Base-by-base conservation (phyloP, 177 flowering plant genomes). In the Vitis hybrid region DNA sequence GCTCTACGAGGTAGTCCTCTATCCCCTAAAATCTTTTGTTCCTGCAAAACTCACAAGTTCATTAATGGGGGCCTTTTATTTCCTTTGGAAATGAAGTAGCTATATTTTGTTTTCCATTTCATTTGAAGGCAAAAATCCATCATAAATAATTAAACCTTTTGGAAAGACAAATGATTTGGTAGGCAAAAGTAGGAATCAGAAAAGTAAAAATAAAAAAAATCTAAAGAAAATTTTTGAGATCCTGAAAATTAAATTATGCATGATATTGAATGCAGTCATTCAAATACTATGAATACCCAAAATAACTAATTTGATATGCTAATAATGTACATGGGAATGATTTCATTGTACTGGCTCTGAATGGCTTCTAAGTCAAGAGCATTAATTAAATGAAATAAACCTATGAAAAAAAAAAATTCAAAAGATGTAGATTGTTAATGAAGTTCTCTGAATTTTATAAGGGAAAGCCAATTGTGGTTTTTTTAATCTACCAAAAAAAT, bases 1-100 rank as follows among this genome's bases (percentile, higher is more conserved):
- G 98, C 99, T 76, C 80, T 93, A 39, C 81, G 79, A 89, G 99
- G 99, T 90, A 79, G 14, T 68, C 22, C 55, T 66, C n/a, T 59
- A 67, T 31, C n/a, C 2, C 49, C 19, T 58, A 13, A 16, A 20
- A 2, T 55, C n/a, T 66, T 5, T 53, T 10, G 55, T 29, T 12
- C 57, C 58, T 65, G 20, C 29, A 11, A 19, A 14, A 16, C 26
- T 14, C 18, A 18, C 20, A 68, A 55, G 15, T 16, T 56, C n/a
- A 15, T 50, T 8, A 7, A 56, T 22, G 22, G 18, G 15, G 39
- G 29, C 7, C 26, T 62, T 57, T 68, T 51, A 61, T 16, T 2
- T 60, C 50, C 13, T 22, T 11, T 63, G 7, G 51, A 58, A 19
- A 49, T 22, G 22, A 22, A 22, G 22, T 22, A 22, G 22, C 22